Evolutionary conservation across 1,139 yeast species (phyloP), one percentile per base, ranked within the genome.

Genomic region (Suhomyces yuchorum): DNA sequence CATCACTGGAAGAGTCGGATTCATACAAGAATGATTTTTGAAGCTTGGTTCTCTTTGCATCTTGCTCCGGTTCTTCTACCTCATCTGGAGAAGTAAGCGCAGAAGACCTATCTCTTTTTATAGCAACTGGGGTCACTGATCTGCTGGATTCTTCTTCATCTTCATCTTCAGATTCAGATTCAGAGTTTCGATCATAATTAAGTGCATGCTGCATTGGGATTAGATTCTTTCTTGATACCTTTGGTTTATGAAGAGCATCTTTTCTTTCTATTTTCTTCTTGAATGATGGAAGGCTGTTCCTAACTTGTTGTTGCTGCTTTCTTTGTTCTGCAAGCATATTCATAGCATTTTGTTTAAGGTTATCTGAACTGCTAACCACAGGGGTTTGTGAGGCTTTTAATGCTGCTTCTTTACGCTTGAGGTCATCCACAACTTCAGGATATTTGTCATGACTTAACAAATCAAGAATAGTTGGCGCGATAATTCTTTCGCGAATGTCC

Each of bases 151-250:
- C 75, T 32, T 70, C 75, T 26, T 71, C 77, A 17, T 64, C 70
- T 5, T 73, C 80, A 23, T 37, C 39, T 12, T 78, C 79, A 4
- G 49, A 51, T 1, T 50, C 56, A 3, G 51, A 75, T 24, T 71
- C 77, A 14, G 72, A 70, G 6, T 69, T 71, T 34, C 72, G 66
- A 47, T 75, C 80, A 51, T 70, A 80, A 56, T 87, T 85, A 53
- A 87, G 76, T 1, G 85, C 81, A 67, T 87, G 93, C 47, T 84
- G 85, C 84, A 87, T 77, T 1, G 95, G 96, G 40, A 84, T 66
- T 44, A 73, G 56, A 32, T 59, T 61, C 53, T 62, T 66, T 59
- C 64, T 61, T 44, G 54, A 43, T 15, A 33, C 43, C 53, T 56
- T 51, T 50, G 57, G 47, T 41, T 40, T 43, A 34, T 34, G 26